Evolutionary conservation across 805 yeast genomes (phyloP).

Genomic region (Cyberlindnera mississippiensis): DNA sequence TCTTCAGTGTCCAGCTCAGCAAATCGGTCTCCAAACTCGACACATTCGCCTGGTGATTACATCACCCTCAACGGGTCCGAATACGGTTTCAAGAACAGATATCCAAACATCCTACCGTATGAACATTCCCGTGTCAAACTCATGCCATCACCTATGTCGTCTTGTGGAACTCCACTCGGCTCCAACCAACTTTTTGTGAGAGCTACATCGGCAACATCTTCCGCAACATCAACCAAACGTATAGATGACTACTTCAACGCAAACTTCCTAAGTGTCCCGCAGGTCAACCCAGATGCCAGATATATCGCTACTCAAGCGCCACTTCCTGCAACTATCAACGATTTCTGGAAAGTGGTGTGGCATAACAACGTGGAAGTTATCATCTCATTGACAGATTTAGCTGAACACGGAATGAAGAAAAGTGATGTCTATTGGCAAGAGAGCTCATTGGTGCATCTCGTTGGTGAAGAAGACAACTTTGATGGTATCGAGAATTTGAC

Average conservation of each 20-base stretch:
- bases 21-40: conserved; percentile 3
- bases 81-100: conserved; percentile 69
- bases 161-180: conserved; percentile 13
- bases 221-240: conserved; percentile 4
- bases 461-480: conserved; percentile 29
- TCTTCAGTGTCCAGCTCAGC: conserved; percentile 6
- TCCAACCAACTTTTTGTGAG: conserved; percentile 3
- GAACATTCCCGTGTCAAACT: conserved; percentile 45
- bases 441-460: conserved; percentile 38
- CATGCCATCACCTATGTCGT: conserved; percentile 31
- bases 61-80: conserved; percentile 51
- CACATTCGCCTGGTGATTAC: conserved; percentile 16
- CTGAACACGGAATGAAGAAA: conserved; percentile 71
- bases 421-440: conserved; percentile 82
- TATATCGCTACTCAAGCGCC: conserved; percentile 95
- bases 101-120: conserved; percentile 75
- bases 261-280: conserved; percentile 48
- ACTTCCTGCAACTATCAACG: conserved; percentile 65
- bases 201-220: conserved; percentile 27
- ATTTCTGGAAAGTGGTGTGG: conserved; percentile 83
- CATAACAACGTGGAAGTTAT: conserved; percentile 64
- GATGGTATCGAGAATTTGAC: conserved; percentile 31
- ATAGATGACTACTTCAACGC: conserved; percentile 43
- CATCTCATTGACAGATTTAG: conserved; percentile 69
- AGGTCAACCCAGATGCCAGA: conserved; percentile 34